Evolutionary conservation across 106 monocot genomes (phyloP).

Genomic region (Agapanthus africanus): DNA sequence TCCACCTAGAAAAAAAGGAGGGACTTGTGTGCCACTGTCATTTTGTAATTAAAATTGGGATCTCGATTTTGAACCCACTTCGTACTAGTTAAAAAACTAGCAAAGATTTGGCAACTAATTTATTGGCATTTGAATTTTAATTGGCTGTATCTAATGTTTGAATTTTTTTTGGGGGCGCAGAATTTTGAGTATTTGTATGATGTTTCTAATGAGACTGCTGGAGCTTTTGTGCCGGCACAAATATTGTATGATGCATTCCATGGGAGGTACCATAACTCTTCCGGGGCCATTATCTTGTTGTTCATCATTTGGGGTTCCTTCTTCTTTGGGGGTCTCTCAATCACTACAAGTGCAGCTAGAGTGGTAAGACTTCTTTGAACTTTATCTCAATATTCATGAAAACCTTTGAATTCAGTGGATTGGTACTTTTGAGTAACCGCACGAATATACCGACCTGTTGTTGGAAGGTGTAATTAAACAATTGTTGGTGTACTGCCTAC

Average conservation of each 20-base stretch:
- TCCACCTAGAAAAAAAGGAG: too few relatives aligned
- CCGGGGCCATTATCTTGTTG: conserved; percentile 58
- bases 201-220: conserved; percentile 54
- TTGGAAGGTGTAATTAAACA: too few relatives aligned
- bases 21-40: too few relatives aligned
- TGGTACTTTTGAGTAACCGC: too few relatives aligned
- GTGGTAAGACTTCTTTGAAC: conserved; percentile 62
- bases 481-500: too few relatives aligned
- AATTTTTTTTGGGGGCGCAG: conserved; percentile 26
- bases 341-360: conserved; percentile 83
- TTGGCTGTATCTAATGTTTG: background rate
- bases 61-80: too few relatives aligned
- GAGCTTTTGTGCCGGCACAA: conserved; percentile 65
- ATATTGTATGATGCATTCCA: conserved; percentile 83
- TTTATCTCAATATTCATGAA: too few relatives aligned
- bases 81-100: too few relatives aligned
- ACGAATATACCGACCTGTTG: too few relatives aligned
- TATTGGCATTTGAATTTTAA: background rate
- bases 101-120: background rate
- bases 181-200: conserved; percentile 63
- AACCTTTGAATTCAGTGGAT: too few relatives aligned
- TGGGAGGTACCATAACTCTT: conserved; percentile 54
- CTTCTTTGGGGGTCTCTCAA: conserved; percentile 88
- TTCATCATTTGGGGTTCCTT: conserved; percentile 87
- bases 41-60: too few relatives aligned